phyloP scores from a whole-genome alignment of 2,329 filamentous ascomycete species.

The Xylariaceae sp. region DNA sequence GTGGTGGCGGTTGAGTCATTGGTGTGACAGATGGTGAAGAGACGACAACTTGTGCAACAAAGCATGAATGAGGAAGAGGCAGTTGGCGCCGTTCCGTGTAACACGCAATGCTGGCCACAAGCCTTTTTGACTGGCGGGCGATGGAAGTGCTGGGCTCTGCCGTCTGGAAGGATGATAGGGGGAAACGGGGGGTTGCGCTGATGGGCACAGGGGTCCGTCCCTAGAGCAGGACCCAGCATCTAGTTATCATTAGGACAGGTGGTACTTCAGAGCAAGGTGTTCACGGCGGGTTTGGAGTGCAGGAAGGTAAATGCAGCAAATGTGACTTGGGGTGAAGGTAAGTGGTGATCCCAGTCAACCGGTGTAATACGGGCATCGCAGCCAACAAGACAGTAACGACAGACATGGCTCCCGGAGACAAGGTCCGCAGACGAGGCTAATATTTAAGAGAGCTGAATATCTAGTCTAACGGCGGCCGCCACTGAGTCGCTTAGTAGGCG shows the following conservation, averaged over 20 bases:
- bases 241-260: no score
- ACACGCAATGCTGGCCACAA: slow-evolving; percentile 23
- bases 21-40: slow-evolving; percentile 21
- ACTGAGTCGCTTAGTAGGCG: slow-evolving; percentile 17
- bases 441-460: slow-evolving; percentile 1
- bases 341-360: background rate
- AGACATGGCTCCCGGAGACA: no score
- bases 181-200: slow-evolving; percentile 19
- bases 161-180: slow-evolving; percentile 22
- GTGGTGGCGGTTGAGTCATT: slow-evolving; percentile 34
- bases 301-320: background rate
- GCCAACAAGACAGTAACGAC: slow-evolving; percentile 3
- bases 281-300: background rate
- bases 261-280: no score
- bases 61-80: slow-evolving; percentile 25
- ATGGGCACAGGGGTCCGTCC: slow-evolving; percentile 24
- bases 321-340: background rate
- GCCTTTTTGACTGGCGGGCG: slow-evolving; percentile 24
- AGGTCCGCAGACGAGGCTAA: no score
- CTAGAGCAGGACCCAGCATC: slow-evolving; percentile 22
- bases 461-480: slow-evolving; percentile 3
- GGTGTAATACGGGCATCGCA: slow-evolving; percentile 8
- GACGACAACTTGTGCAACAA: slow-evolving; percentile 23
- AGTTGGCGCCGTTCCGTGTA: slow-evolving; percentile 25
- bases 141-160: slow-evolving; percentile 18